Conservation (phyloP, 78 protist species). For the Emiliania huxleyi region DNA sequence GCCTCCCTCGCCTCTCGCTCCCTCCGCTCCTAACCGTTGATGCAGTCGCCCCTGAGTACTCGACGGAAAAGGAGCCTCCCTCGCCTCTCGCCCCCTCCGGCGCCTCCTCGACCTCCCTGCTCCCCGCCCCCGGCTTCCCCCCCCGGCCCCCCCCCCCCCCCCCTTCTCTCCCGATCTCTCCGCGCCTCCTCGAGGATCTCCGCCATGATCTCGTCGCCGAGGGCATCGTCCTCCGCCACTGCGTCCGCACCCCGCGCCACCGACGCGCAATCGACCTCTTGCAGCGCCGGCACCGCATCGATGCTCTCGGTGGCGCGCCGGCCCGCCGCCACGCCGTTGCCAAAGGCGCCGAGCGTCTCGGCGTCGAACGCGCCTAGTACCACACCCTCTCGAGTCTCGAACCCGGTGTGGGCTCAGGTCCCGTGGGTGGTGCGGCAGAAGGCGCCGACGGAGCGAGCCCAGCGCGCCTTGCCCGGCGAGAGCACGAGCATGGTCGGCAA, state of each 20-base stretch:
- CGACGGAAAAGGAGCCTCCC: too few species aligned
- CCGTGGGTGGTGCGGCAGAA: too few species aligned
- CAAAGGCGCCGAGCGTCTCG: background rate
- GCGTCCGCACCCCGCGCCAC: background rate
- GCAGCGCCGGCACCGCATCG: background rate
- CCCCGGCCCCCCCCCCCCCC: too few species aligned
- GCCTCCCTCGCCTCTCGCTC: background rate
- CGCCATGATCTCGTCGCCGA: background rate
- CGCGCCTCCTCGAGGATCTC: conserved; percentile 9
- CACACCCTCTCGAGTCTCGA: too few species aligned
- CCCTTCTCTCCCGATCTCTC: too few species aligned
- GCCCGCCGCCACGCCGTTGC: background rate
- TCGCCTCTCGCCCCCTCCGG: too few species aligned
- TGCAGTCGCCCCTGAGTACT: too few species aligned
- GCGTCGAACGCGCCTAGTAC: too few species aligned
- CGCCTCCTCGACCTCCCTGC: too few species aligned
- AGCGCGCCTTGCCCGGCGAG: background rate
- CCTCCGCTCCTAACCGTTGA: too few species aligned
- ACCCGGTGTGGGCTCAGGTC: too few species aligned
- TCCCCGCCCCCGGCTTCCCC: too few species aligned
- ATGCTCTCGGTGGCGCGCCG: background rate
- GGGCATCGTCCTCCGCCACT: background rate
- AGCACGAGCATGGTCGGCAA: background rate
- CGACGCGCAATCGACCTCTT: background rate
- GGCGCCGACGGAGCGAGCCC: background rate